These are phyloP conservation scores for Straminergon stramineum DNA, from an alignment of 225 moss, liverwort and hornwort species.

Conservation along the genomic window DNA sequence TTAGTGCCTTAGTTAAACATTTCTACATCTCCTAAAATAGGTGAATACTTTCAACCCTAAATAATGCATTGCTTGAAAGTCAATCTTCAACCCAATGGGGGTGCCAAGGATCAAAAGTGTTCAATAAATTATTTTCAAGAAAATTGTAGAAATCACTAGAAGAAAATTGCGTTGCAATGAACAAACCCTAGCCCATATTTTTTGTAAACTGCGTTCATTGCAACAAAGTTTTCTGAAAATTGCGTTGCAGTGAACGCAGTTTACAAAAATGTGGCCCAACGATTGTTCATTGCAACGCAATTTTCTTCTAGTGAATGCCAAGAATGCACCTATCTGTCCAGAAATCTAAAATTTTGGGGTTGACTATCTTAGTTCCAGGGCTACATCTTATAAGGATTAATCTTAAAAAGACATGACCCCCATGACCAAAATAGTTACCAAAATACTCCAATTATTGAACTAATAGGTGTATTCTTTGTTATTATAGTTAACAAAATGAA, in stretches of 20 bases:
- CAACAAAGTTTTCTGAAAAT: too few species aligned
- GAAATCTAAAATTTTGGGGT: fast-evolving
- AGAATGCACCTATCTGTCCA: neutral
- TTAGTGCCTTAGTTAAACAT: neutral
- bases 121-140: neutral
- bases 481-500: neutral
- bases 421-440: neutral
- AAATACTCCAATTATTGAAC: neutral
- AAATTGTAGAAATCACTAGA: too few species aligned
- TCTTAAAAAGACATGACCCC: fast-evolving
- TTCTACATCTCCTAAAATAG: neutral
- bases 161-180: too few species aligned
- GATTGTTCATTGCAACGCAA: too few species aligned
- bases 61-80: too few species aligned
- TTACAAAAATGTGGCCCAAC: too few species aligned
- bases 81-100: neutral
- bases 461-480: neutral
- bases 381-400: fast-evolving
- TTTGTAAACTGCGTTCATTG: too few species aligned
- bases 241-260: too few species aligned
- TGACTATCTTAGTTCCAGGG: neutral
- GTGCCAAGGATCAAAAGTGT: neutral
- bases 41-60: neutral
- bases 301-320: too few species aligned
- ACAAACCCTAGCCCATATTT: too few species aligned